Base-by-base conservation (phyloP, 441 rosid species). In the Croton setiger region DNA sequence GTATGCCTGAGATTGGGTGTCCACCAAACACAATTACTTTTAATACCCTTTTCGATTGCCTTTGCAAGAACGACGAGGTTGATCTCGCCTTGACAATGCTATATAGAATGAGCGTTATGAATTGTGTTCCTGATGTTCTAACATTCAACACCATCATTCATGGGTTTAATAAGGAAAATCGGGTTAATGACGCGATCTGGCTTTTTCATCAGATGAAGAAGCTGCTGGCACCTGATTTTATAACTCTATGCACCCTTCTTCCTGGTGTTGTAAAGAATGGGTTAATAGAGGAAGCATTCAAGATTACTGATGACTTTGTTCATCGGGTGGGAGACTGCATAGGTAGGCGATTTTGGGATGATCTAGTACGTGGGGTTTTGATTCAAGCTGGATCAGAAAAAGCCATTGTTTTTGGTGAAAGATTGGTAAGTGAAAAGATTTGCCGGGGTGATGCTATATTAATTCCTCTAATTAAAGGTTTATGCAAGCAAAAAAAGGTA, bases 151-250 rank as follows among this genome's bases (percentile, higher is more conserved):
- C 94, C 48, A 66, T 94, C 53, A 92, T 94, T 70, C 80, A 80
- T 67, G 99, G 96, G 37, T 84, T 87, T 67, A 72, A 83, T 72
- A 94, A 81, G 81, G 87, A 78, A 60, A 83, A 84, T 60, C 78
- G 77, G 71, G 83, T 85, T 60, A 60, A 70, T 76, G 77, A 76
- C 18, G 98, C 97, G 53, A 80, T 94, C 74, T 85, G 88, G 90
- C 70, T 94, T 72, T 94, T 87, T 80, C 88, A 81, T 82, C 98
- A 92, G 82, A 94, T 92, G 99, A 90, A 81, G 82, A 92, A 94
- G 73, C 69, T 74, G 20, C 81, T 90, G 17, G 72, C 65, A 55
- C 96, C 97, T 72, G 98, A 94, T 77, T 78, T 75, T 78, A 92
- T 94, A 53, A 92, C 94, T 37, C 70, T 94, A 71, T 94, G 88